A percentile compares a stretch with the other conserved stretches of the same genome.
These are phyloP conservation scores for Paraleonurus japonicus DNA, from an alignment of 257 asterid species.

Conservation along the genomic window DNA sequence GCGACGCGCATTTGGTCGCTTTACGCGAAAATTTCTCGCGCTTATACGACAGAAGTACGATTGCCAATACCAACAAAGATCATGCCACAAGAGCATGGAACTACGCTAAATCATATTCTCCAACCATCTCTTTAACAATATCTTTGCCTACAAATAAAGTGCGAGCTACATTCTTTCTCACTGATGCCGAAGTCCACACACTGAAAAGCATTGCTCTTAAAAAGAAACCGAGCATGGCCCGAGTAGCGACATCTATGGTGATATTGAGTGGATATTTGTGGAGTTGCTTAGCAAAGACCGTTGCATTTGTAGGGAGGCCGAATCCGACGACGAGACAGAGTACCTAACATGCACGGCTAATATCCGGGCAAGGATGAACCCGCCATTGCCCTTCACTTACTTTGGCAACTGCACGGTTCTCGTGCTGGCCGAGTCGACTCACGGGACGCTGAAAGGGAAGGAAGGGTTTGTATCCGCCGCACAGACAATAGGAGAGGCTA, in stretches of 20 bases:
- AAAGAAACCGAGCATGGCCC: background rate
- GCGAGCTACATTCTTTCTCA: background rate
- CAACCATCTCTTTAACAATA: background rate
- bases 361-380: too few species aligned
- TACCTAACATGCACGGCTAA: too few species aligned
- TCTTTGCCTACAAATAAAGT: background rate
- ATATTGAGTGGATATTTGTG: constrained; percentile 2
- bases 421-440: too few species aligned
- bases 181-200: background rate
- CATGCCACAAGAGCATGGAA: background rate
- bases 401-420: too few species aligned
- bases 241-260: background rate
- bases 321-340: too few species aligned
- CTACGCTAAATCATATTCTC: background rate
- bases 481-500: background rate
- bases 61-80: background rate
- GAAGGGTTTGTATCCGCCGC: too few species aligned
- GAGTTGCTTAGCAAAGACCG: constrained; percentile 22
- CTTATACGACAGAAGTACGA: background rate
- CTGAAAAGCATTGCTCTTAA: background rate
- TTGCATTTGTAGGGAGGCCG: constrained; percentile 14
- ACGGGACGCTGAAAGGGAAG: too few species aligned
- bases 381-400: too few species aligned
- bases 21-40: background rate
- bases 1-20: background rate